These are phyloP conservation scores for Zygoascus tannicola DNA, from an alignment of 805 yeast genomes.

Conservation along the genomic window DNA sequence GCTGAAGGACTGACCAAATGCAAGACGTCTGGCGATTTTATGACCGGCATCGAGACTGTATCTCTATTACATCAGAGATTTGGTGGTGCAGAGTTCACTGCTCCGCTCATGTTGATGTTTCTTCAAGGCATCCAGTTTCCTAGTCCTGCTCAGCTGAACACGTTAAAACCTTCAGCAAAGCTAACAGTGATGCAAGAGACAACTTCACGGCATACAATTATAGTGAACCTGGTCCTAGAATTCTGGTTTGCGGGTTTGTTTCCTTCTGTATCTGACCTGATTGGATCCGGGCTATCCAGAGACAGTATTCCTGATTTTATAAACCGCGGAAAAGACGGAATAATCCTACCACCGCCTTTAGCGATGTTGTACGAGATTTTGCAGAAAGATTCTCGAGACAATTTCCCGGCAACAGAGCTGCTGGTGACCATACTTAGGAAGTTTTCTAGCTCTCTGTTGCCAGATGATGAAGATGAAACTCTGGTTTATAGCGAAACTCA, in stretches of 20 bases:
- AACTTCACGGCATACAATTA: conserved; percentile 35
- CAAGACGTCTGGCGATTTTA: conserved; percentile 46
- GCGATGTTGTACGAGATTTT: conserved; percentile 39
- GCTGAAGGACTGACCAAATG: conserved; percentile 52
- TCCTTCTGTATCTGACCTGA: conserved; percentile 32
- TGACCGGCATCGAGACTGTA: conserved; percentile 56
- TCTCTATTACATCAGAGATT: conserved; percentile 76
- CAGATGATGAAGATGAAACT: neutral
- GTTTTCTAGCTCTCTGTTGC: conserved; percentile 36
- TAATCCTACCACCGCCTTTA: conserved; percentile 33
- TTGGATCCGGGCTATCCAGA: conserved; percentile 23
- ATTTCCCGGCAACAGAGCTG: conserved; percentile 15
- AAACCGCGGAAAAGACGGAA: conserved; percentile 14
- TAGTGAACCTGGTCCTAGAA: conserved; percentile 48
- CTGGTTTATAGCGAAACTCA: conserved; percentile 39
- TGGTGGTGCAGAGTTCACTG: conserved; percentile 38
- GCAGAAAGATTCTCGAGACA: conserved; percentile 30
- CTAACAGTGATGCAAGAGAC: conserved; percentile 40
- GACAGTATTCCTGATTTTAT: conserved; percentile 37
- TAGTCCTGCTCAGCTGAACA: conserved; percentile 14
- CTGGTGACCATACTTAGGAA: conserved; percentile 39
- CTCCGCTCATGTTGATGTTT: conserved; percentile 34
- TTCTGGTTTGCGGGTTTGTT: conserved; percentile 50
- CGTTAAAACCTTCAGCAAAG: conserved; percentile 21
- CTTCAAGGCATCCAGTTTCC: conserved; percentile 21